Conservation (phyloP, 768 basidiomycete species). For the Kwoniella bestiolae region DNA sequence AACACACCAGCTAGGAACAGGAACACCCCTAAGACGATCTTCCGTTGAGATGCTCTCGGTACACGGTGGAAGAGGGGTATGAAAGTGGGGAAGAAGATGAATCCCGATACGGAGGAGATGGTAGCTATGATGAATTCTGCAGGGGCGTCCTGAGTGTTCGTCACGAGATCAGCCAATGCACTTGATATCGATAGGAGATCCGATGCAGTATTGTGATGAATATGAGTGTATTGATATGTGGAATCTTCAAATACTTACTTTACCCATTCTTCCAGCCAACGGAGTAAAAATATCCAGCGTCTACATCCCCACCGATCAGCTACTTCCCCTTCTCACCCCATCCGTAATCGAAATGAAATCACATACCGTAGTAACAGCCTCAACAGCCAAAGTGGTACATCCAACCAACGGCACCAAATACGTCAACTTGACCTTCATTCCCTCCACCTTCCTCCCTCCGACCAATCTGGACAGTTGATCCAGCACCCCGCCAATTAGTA, state of each 20-base stretch:
- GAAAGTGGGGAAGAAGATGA: slow-evolving; percentile 66
- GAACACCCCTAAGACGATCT: slow-evolving; percentile 61
- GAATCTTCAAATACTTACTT: slow-evolving; percentile 43
- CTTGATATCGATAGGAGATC: too few species aligned
- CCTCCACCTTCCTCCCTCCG: slow-evolving; percentile 34
- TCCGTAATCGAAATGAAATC: background rate
- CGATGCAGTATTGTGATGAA: background rate
- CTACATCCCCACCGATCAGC: slow-evolving; percentile 32
- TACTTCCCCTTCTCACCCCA: background rate
- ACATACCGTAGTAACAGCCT: slow-evolving; percentile 58
- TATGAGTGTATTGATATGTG: background rate
- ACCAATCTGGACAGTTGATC: slow-evolving; percentile 58
- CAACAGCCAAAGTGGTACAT: slow-evolving; percentile 58
- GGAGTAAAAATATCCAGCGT: slow-evolving; percentile 89
- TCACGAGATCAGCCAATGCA: too few species aligned
- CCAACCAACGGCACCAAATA: slow-evolving; percentile 31
- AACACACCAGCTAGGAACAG: slow-evolving; percentile 62
- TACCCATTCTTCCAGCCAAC: slow-evolving; percentile 79
- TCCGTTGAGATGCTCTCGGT: slow-evolving; percentile 59
- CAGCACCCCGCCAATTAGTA: slow-evolving; percentile 65
- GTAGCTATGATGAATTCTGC: slow-evolving; percentile 86
- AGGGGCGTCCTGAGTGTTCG: slow-evolving; percentile 77
- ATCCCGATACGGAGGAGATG: slow-evolving; percentile 67
- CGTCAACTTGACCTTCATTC: slow-evolving; percentile 20
- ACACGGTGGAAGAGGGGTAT: slow-evolving; percentile 78